phyloP scores from a whole-genome alignment of 306 rosid species.

The Rosa chinensis region DNA sequence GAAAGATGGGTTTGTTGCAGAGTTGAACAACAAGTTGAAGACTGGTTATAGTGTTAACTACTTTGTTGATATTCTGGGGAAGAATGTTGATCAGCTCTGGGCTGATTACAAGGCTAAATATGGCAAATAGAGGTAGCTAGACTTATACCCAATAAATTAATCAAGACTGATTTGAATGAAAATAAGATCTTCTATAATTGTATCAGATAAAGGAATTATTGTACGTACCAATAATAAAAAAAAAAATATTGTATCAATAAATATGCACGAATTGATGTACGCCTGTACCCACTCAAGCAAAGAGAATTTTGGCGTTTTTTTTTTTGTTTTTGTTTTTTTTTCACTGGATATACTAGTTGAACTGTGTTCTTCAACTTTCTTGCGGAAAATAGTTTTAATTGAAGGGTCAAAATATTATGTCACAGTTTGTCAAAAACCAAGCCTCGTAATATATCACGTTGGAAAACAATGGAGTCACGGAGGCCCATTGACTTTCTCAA shows the following conservation, averaged over 20 bases:
- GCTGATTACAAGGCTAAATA: conserved; percentile 49
- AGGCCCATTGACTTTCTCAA: no score
- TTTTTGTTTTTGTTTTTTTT: no score
- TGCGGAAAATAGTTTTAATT: no score
- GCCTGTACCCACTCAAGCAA: no score
- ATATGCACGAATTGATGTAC: background rate
- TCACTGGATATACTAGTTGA: no score
- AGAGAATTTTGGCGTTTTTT: no score
- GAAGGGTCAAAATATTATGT: no score
- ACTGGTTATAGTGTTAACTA: conserved; percentile 30
- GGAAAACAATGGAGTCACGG: no score
- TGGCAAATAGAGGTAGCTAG: background rate
- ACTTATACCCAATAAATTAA: background rate
- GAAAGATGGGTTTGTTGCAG: conserved; percentile 49
- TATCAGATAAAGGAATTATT: background rate
- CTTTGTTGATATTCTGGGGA: conserved; percentile 45
- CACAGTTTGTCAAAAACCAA: no score
- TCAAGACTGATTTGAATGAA: background rate
- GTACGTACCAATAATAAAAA: no score
- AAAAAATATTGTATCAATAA: background rate
- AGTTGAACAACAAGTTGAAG: conserved; percentile 44
- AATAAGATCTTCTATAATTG: background rate
- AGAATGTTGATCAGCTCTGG: conserved; percentile 50
- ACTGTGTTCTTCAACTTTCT: no score
- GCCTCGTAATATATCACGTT: no score